Percentiles rank a stretch among this genome's conserved stretches.
Conservation (phyloP, 192 early-diverging fungal species). For the Coemansia sp. region DNA sequence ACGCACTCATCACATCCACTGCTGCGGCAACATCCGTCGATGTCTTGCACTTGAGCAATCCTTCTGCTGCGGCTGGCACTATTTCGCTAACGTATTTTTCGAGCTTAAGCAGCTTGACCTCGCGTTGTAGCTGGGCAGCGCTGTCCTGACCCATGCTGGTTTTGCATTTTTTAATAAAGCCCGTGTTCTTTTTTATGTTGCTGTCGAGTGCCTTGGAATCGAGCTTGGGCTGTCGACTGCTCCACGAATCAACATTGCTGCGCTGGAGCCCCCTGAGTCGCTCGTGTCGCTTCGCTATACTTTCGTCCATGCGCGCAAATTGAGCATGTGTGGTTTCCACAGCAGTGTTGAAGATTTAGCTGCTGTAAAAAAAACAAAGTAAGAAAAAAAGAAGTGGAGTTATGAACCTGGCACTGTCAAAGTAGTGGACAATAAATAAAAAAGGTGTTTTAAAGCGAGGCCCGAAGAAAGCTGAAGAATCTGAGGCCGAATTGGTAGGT, state of each 20-base stretch:
- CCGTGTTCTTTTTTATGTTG: conserved; percentile 97
- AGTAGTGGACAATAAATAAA: too few species aligned
- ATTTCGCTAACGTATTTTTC: conserved; percentile 98
- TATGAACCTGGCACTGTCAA: too few species aligned
- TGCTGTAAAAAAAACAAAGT: background rate
- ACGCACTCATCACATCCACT: conserved; percentile 75
- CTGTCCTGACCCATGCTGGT: conserved; percentile 67
- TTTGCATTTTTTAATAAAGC: conserved; percentile 92
- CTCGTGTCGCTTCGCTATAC: conserved; percentile 48
- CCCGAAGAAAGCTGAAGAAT: too few species aligned
- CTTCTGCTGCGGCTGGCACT: conserved; percentile 78
- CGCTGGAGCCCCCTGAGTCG: conserved; percentile 40
- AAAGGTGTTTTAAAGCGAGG: too few species aligned
- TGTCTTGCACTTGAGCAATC: conserved; percentile 64
- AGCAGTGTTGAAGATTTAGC: background rate
- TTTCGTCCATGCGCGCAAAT: conserved; percentile 42
- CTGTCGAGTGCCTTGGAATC: conserved; percentile 66
- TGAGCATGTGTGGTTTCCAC: conserved; percentile 16
- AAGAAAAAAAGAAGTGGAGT: background rate
- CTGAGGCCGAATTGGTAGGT: too few species aligned
- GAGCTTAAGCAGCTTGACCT: conserved; percentile 82
- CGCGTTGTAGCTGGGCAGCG: conserved; percentile 68
- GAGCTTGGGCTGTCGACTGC: conserved; percentile 19
- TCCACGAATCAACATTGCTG: conserved; percentile 42
- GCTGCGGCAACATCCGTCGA: conserved; percentile 75